Conservation (phyloP, 352 stramenopile species). For the Phytophthora multivora region DNA sequence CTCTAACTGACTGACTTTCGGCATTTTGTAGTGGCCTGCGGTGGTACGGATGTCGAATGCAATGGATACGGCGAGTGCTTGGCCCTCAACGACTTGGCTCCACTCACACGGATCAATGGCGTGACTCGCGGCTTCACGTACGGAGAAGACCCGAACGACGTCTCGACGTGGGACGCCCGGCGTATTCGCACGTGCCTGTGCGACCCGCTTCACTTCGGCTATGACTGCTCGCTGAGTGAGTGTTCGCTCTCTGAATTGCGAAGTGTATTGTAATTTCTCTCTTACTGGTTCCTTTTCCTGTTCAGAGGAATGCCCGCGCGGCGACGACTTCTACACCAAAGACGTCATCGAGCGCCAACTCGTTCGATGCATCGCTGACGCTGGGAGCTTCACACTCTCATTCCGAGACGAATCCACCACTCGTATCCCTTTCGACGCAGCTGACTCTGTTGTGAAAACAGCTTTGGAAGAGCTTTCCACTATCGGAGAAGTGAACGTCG, state of each 20-base stretch:
- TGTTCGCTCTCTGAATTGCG: not conserved
- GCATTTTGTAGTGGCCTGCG: constrained; percentile 55
- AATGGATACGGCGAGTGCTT: constrained; percentile 82
- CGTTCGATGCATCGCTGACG: constrained; percentile 60
- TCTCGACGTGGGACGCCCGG: constrained; percentile 70
- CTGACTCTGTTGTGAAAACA: constrained; percentile 38
- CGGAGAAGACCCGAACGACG: constrained; percentile 68
- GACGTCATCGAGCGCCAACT: constrained; percentile 62
- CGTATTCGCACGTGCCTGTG: constrained; percentile 76
- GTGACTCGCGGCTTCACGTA: constrained; percentile 61
- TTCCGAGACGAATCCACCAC: constrained; percentile 69
- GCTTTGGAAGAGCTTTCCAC: constrained; percentile 57
- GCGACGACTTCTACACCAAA: constrained; percentile 73
- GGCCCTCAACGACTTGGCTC: constrained; percentile 64
- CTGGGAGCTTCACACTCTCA: constrained; percentile 64
- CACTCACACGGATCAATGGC: constrained; percentile 58
- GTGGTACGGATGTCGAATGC: constrained; percentile 48
- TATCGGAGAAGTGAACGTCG: constrained; percentile 47
- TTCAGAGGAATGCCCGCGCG: constrained; percentile 67
- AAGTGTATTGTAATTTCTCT: not conserved
- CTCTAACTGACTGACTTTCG: constrained; percentile 4
- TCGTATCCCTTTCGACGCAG: constrained; percentile 43
- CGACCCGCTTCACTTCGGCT: constrained; percentile 60
- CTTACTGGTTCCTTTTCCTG: constrained; percentile 3
- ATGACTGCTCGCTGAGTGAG: constrained; percentile 73